Percentiles rank a stretch among this genome's conserved stretches.
phyloP scores from a whole-genome alignment of 225 moss, liverwort and hornwort species.

The Sphagnum contortum region DNA sequence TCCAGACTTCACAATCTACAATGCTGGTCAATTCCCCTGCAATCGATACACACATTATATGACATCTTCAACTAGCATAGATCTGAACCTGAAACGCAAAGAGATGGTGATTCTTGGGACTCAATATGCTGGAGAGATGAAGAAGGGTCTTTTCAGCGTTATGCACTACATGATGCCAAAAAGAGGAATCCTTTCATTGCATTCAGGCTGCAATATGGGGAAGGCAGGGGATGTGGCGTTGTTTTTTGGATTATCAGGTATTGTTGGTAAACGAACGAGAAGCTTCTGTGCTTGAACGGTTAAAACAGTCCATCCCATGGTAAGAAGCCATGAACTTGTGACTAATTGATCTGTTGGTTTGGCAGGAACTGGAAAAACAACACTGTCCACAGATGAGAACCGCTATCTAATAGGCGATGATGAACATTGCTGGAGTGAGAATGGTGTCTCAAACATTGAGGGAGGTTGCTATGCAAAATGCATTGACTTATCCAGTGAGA shows the following conservation, averaged over 20 bases:
- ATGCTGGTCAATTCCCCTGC: conserved; percentile 99
- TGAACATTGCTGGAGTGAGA: conserved; percentile 91
- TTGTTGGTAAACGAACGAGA: conserved; percentile 81
- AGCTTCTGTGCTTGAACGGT: conserved; percentile 39
- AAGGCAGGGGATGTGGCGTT: conserved; percentile 99
- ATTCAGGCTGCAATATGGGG: conserved; percentile 99
- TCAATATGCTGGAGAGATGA: conserved; percentile 99
- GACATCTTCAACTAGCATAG: conserved; percentile 99
- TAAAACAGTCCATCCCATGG: background rate
- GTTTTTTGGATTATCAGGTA: conserved; percentile 99
- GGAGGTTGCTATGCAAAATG: conserved; percentile 98
- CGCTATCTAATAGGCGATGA: conserved; percentile 90
- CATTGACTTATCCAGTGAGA: conserved; percentile 77
- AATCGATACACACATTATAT: conserved; percentile 99
- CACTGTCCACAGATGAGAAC: conserved; percentile 86
- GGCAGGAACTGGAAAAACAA: conserved; percentile 97
- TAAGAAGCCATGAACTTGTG: background rate
- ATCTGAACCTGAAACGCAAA: conserved; percentile 99
- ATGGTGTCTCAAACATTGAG: conserved; percentile 90
- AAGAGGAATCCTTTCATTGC: conserved; percentile 99
- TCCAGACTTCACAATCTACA: conserved; percentile 99
- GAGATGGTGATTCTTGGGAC: conserved; percentile 99
- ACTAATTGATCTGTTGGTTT: conserved; percentile 14
- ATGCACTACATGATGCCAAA: conserved; percentile 99
- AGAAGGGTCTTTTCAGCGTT: conserved; percentile 99